These are phyloP conservation scores for Dactylella cylindrospora DNA, from an alignment of 2,329 filamentous ascomycete genomes.

Conservation along the genomic window DNA sequence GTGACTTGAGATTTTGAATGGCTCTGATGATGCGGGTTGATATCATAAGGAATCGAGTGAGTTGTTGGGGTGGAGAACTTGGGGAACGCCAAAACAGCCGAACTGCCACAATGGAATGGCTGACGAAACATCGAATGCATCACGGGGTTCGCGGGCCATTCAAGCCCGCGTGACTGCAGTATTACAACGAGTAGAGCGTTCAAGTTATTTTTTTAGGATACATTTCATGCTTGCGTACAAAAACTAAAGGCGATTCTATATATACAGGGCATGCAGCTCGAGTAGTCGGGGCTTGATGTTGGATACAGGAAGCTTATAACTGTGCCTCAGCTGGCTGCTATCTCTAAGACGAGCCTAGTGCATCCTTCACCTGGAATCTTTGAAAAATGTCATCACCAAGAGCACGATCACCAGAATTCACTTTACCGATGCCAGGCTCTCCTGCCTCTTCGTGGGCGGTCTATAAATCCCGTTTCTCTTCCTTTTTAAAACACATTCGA, in stretches of 20 bases:
- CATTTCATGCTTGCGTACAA: too few relatives aligned
- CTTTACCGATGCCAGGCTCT: constrained; percentile 61
- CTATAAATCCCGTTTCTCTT: constrained; percentile 62
- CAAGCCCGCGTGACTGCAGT: background rate
- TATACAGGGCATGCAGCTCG: too few relatives aligned
- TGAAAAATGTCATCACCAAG: constrained; percentile 4
- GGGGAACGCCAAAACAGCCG: constrained; percentile 11
- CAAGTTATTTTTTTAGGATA: too few relatives aligned
- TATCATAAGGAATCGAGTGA: constrained; percentile 20
- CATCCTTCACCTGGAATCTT: background rate
- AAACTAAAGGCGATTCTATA: too few relatives aligned
- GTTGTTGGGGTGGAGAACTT: constrained; percentile 7
- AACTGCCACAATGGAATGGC: background rate
- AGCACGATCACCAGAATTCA: constrained; percentile 44
- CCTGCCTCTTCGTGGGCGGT: constrained; percentile 70
- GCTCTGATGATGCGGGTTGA: constrained; percentile 41
- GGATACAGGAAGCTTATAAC: too few relatives aligned
- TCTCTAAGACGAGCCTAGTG: too few relatives aligned
- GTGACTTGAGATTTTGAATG: constrained; percentile 8
- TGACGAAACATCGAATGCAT: constrained; percentile 6
- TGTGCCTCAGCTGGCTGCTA: too few relatives aligned
- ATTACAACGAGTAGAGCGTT: too few relatives aligned
- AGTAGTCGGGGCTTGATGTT: too few relatives aligned
- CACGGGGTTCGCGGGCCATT: constrained; percentile 2
- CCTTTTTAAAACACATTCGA: constrained; percentile 52